Evolutionary conservation across 768 basidiomycete species (phyloP).

Genomic region (Clitopilus passeckerianus): DNA sequence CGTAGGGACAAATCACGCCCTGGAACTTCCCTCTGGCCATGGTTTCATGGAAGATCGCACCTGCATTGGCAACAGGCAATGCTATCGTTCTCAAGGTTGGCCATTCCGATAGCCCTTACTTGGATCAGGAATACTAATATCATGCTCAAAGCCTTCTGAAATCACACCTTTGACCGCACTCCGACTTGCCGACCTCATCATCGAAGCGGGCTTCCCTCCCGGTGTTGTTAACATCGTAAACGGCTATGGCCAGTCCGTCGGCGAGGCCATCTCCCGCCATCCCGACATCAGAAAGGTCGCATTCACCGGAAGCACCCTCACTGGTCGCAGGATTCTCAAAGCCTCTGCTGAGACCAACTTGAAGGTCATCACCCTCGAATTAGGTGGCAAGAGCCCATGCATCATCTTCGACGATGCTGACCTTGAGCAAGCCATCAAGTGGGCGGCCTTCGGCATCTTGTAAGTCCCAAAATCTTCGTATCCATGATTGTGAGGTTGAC

Average conservation of each 20-base stretch:
- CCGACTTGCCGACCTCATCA: constrained; percentile 40
- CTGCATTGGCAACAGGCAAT: constrained; percentile 41
- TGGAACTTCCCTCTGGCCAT: constrained; percentile 41
- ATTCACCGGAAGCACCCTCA: constrained; percentile 82
- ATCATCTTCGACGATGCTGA: constrained; percentile 75
- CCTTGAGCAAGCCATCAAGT: constrained; percentile 66
- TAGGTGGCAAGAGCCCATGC: constrained; percentile 67
- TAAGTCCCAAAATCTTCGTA: constrained; percentile 25
- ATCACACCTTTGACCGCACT: constrained; percentile 61
- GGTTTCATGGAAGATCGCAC: constrained; percentile 16
- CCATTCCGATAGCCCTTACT: neutral
- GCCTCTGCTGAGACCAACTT: constrained; percentile 78
- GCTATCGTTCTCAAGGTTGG: constrained; percentile 46
- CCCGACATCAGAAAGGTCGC: constrained; percentile 64
- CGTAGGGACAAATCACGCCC: constrained; percentile 42
- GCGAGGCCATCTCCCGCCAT: constrained; percentile 58
- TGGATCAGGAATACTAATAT: too few relatives aligned
- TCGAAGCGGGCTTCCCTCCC: constrained; percentile 67
- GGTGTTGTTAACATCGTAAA: constrained; percentile 68
- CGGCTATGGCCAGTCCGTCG: constrained; percentile 59
- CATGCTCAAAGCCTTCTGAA: constrained; percentile 47
- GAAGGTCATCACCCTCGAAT: constrained; percentile 78
- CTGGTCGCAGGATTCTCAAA: constrained; percentile 77
- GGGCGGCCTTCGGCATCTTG: constrained; percentile 73
- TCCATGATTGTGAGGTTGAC: neutral